Evolutionary conservation across 257 asterid genomes (phyloP).

Genomic region (Misopates orontium): DNA sequence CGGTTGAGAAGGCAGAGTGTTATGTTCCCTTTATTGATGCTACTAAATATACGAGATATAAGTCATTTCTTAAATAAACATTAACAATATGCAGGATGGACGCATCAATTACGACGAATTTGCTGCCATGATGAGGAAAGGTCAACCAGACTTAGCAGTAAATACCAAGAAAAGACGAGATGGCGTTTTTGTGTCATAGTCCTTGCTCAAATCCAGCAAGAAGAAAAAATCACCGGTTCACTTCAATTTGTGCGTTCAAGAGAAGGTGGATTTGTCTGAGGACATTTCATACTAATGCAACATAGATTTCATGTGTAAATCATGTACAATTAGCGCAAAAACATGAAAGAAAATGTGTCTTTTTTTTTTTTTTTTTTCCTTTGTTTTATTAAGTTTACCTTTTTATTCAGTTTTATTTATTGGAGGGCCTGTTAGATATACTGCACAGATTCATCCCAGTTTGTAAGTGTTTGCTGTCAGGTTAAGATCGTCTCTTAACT

Average conservation of each 20-base stretch:
- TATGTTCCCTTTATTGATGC: background rate
- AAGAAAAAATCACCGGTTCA: constrained; percentile 17
- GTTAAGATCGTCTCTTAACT: constrained; percentile 20
- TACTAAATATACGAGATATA: background rate
- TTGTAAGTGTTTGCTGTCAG: constrained; percentile 17
- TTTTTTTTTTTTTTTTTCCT: background rate
- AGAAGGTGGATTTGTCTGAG: constrained; percentile 24
- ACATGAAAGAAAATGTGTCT: constrained; percentile 21
- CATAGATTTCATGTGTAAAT: constrained; percentile 28
- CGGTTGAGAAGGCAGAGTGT: background rate
- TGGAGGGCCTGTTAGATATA: constrained; percentile 19
- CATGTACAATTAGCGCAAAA: constrained; percentile 18
- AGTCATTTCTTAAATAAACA: background rate
- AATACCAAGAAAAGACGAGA: constrained; percentile 74
- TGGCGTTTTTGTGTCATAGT: constrained; percentile 38
- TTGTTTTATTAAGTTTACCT: constrained; percentile 22
- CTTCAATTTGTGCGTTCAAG: constrained; percentile 21
- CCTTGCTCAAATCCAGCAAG: constrained; percentile 5
- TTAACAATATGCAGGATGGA: constrained; percentile 58
- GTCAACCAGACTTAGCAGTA: constrained; percentile 60
- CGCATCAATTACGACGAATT: constrained; percentile 81
- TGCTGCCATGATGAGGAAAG: constrained; percentile 89
- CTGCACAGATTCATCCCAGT: constrained; percentile 11
- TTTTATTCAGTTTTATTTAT: constrained; percentile 13
- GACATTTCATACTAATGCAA: constrained; percentile 16